Conservation (phyloP, 164 flowering plant genomes). For the Chimonanthus salicifolius region DNA sequence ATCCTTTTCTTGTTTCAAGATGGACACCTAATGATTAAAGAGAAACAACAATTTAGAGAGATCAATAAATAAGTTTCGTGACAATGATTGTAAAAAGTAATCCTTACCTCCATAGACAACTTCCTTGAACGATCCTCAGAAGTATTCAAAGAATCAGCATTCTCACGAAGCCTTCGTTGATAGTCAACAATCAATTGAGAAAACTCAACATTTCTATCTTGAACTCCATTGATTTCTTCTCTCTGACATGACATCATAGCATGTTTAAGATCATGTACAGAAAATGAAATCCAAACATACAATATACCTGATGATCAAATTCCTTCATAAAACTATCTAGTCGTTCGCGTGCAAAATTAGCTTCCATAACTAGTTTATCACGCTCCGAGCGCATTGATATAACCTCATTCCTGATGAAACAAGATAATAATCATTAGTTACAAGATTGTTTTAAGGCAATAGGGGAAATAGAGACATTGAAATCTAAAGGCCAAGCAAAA, state of each 20-base stretch:
- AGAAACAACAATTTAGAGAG: not conserved
- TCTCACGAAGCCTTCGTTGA: conserved; percentile 71
- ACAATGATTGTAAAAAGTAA: conserved; percentile 1
- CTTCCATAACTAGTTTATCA: conserved; percentile 60
- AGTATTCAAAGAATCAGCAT: conserved; percentile 50
- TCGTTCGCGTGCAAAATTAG: conserved; percentile 53
- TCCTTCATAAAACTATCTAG: conserved; percentile 58
- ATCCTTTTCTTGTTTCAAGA: conserved; percentile 74
- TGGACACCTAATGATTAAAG: conserved; percentile 44
- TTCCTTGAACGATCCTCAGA: conserved; percentile 75
- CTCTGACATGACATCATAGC: conserved; percentile 33
- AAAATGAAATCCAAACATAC: not conserved
- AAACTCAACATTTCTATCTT: conserved; percentile 79
- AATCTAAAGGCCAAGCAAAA: too few species aligned
- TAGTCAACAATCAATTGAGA: conserved; percentile 74
- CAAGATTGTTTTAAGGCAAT: too few species aligned
- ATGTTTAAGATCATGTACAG: not conserved
- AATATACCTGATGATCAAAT: conserved; percentile 52
- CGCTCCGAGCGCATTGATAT: conserved; percentile 46
- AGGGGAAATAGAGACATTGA: too few species aligned
- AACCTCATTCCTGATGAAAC: conserved; percentile 38
- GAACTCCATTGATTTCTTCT: conserved; percentile 50
- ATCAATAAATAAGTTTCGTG: not conserved
- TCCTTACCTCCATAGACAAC: conserved; percentile 66
- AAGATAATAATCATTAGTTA: too few species aligned